phyloP scores from a whole-genome alignment of 345 rosid species.

The Ceriops tagal region DNA sequence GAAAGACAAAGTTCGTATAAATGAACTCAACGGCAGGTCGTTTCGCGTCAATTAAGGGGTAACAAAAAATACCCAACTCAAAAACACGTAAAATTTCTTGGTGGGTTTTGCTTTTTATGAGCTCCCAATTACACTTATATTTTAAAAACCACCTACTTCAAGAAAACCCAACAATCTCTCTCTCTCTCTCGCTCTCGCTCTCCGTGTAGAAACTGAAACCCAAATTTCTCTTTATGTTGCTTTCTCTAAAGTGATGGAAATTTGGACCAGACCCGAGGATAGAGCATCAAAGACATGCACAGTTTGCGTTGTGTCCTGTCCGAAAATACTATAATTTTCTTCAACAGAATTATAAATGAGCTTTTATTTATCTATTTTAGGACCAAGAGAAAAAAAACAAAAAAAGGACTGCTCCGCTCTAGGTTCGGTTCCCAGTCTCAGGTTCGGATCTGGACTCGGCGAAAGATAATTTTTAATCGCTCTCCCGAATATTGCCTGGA shows the following conservation, averaged over 20 bases:
- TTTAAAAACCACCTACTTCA: background rate
- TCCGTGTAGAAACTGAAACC: constrained; percentile 8
- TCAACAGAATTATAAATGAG: background rate
- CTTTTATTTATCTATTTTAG: background rate
- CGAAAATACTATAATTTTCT: too few species aligned
- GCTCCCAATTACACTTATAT: constrained; percentile 5
- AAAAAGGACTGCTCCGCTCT: background rate
- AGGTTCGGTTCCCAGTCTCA: constrained; percentile 18
- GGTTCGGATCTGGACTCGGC: constrained; percentile 30
- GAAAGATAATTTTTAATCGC: background rate
- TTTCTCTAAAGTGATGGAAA: too few species aligned
- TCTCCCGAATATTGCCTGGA: background rate
- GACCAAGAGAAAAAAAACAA: constrained; percentile 2
- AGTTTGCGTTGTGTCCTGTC: constrained; percentile 4
- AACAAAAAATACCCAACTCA: constrained; percentile 1
- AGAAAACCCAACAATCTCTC: background rate
- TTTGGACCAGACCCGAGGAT: constrained; percentile 9
- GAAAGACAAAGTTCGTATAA: background rate
- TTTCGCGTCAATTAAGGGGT: constrained; percentile 8
- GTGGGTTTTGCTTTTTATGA: background rate
- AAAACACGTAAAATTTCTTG: background rate
- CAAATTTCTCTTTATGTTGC: background rate
- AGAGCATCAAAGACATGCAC: background rate
- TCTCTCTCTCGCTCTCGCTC: background rate
- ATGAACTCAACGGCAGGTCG: constrained; percentile 19